A percentile compares a stretch with the other conserved stretches of the same genome.
Evolutionary conservation across 345 rosid genomes (phyloP).

Genomic region (Atalantia buxifolia): DNA sequence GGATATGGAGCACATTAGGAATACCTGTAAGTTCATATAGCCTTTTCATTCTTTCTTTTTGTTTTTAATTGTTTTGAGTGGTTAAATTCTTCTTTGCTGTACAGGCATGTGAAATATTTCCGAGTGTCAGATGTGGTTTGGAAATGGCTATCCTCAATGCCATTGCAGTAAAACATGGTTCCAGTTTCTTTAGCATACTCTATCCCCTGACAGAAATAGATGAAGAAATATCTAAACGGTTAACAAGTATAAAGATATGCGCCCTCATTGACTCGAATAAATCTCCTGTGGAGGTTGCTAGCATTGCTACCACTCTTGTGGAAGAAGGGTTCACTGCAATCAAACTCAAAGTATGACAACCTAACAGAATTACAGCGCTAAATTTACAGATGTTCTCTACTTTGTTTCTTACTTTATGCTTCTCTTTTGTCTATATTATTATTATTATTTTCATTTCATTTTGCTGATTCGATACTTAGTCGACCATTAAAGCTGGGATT

Average conservation of each 20-base stretch:
- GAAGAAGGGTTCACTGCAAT: slow-evolving; percentile 79
- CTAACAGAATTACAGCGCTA: slow-evolving; percentile 3
- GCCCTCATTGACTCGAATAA: slow-evolving; percentile 83
- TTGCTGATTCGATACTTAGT: neutral
- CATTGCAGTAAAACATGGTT: slow-evolving; percentile 53
- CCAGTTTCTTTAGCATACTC: slow-evolving; percentile 50
- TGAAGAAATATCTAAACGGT: slow-evolving; percentile 36
- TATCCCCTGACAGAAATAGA: slow-evolving; percentile 31
- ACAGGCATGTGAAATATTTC: slow-evolving; percentile 74
- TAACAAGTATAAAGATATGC: slow-evolving; percentile 56
- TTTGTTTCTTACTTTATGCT: neutral
- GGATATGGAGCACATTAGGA: slow-evolving; percentile 82
- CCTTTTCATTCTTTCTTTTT: neutral
- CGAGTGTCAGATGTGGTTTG: slow-evolving; percentile 92
- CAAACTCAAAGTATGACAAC: slow-evolving; percentile 73
- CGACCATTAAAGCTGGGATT: neutral
- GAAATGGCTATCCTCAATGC: slow-evolving; percentile 94
- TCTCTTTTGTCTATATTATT: neutral
- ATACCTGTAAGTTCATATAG: slow-evolving; percentile 49
- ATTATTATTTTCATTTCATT: neutral
- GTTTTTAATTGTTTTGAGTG: neutral
- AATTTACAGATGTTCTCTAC: neutral
- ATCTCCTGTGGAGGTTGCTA: slow-evolving; percentile 70
- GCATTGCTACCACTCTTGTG: slow-evolving; percentile 58
- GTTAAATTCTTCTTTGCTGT: slow-evolving; percentile 3